Base-by-base conservation (phyloP, 2,329 filamentous ascomycete genomes). In the Botrytis cinerea region DNA sequence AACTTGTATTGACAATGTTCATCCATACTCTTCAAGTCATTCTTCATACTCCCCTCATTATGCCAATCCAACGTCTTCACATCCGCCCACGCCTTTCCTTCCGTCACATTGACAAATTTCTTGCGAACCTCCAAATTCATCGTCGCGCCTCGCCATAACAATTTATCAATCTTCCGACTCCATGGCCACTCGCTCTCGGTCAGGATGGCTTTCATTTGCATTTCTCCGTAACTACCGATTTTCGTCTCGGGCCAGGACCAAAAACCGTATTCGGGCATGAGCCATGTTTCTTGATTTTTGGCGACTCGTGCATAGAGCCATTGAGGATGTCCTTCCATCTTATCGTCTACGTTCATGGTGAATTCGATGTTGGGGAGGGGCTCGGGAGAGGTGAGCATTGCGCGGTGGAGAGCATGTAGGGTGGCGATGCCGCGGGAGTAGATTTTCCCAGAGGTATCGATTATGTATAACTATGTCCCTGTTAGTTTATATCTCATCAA, bases 221-320 rank as follows among this genome's bases (percentile, higher is more conserved):
- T 85, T 67, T 82, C 80, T 8, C 79, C 74, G 32, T 86, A 79
- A 22, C 84, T 84, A 9, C 82, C 82, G 79, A 85, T 85, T 82
- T 85, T 85, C 74, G 83, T 85, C 66, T 86, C 82, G 38, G 84
- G 81, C 86, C 86, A 88, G 18, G 84, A 83, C 84, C 84, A 88
- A 81, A 84, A 87, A 76, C 83, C 83, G 82, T 86, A 90, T 81
- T 86, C 87, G 74, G 86, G 86, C 80, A 88, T 85, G 16, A 86
- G 79, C 79, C 86, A 87, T 73, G 81, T 75, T 64, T 73, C 40
- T 22, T 32, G 32, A 10, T 68, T 38, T 22, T 48, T 32, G 25
- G 40, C 62, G 68, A 60, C 51, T 22, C 71, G 71, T 25, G 62
- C 62, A 28, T 72, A 71, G 18, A 72, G 46, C 70, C 70, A 72